phyloP scores from a whole-genome alignment of 768 basidiomycete species.

The Trametes elegans region DNA sequence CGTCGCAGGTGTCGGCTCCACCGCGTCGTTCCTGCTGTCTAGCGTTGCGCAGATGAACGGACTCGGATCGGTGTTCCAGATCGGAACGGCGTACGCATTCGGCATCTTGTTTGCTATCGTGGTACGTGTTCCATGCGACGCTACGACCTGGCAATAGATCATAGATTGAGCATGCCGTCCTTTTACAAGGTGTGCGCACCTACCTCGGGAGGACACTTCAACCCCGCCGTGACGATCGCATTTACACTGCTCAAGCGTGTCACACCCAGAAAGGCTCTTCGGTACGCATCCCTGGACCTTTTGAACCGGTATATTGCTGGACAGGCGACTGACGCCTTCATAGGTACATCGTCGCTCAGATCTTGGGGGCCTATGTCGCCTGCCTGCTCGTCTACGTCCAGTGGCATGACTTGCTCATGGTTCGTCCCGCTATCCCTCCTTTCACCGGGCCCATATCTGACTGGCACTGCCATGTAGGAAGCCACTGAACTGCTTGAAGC shows the following conservation, averaged over 20 bases:
- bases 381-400: conserved; percentile 59
- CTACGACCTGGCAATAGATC: background rate
- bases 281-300: no score
- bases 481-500: conserved; percentile 23
- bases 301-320: background rate
- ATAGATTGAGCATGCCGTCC: background rate
- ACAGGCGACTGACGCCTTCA: background rate
- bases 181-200: conserved; percentile 25
- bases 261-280: conserved; percentile 47
- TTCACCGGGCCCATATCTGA: background rate
- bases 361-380: conserved; percentile 63
- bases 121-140: conserved; percentile 4
- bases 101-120: conserved; percentile 39
- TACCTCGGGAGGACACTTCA: conserved; percentile 41
- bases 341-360: conserved; percentile 52
- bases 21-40: conserved; percentile 31
- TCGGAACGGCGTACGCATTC: conserved; percentile 37
- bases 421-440: conserved; percentile 19
- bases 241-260: conserved; percentile 53
- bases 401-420: conserved; percentile 50
- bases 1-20: conserved; percentile 33
- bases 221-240: conserved; percentile 57
- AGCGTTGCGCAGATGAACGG: conserved; percentile 22
- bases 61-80: conserved; percentile 29
- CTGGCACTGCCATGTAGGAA: conserved; percentile 7